Percentiles rank a stretch among this genome's conserved stretches.
Conservation (phyloP, 768 basidiomycete species). For the Pluteus cervinus region DNA sequence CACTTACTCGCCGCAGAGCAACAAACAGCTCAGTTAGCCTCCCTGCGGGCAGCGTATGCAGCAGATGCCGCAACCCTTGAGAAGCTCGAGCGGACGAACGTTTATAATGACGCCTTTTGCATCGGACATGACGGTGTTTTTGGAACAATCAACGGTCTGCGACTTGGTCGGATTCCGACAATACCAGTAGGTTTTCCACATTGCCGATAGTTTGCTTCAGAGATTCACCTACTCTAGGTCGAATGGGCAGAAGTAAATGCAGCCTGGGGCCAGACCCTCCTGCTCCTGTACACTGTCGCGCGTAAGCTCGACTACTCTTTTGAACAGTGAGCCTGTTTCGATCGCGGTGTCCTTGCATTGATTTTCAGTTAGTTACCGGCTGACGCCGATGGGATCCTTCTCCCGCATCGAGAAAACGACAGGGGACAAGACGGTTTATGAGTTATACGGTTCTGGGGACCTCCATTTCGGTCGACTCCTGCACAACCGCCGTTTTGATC, state of each 20-base stretch:
- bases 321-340: constrained; percentile 55
- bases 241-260: constrained; percentile 99
- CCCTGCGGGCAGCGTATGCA: constrained; percentile 71
- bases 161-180: constrained; percentile 81
- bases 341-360: not conserved
- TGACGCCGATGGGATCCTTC: constrained; percentile 93
- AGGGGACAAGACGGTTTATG: constrained; percentile 81
- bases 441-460: constrained; percentile 94
- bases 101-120: constrained; percentile 94
- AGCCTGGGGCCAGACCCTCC: constrained; percentile 95
- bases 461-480: constrained; percentile 81
- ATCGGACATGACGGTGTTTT: constrained; percentile 94
- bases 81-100: constrained; percentile 86
- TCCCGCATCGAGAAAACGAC: constrained; percentile 82
- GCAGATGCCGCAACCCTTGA: constrained; percentile 73
- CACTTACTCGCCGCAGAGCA: constrained; percentile 60
- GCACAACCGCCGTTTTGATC: constrained; percentile 94
- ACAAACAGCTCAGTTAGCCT: constrained; percentile 63
- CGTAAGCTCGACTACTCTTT: constrained; percentile 88
- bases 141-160: constrained; percentile 95
- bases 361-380: constrained; percentile 59
- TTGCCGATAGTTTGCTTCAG: constrained; percentile 6
- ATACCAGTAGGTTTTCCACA: constrained; percentile 52
- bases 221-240: constrained; percentile 43
- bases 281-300: constrained; percentile 86